phyloP scores from a whole-genome alignment of 805 yeast genomes.

The Cephaloascus fragrans region DNA sequence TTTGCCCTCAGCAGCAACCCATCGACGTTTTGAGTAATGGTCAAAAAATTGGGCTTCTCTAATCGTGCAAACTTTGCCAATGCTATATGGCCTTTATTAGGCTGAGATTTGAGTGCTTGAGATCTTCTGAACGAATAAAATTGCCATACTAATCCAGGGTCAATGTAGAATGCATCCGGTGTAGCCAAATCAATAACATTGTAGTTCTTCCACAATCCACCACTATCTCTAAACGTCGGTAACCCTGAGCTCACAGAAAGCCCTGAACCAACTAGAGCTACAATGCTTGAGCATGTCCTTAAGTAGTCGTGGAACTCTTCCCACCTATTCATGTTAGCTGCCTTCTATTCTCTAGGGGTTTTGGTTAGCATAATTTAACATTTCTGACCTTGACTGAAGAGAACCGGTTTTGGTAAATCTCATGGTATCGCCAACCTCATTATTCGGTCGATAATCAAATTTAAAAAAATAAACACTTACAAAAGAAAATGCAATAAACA shows the following conservation, averaged over 20 bases:
- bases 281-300: conserved; percentile 32
- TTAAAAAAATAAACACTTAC: too few species aligned
- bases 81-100: conserved; percentile 68
- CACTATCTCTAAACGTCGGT: conserved; percentile 61
- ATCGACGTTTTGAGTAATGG: conserved; percentile 80
- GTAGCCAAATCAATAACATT: conserved; percentile 82
- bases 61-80: conserved; percentile 50
- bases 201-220: conserved; percentile 70
- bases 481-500: too few species aligned
- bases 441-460: too few species aligned
- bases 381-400: too few species aligned
- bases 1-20: conserved; percentile 61
- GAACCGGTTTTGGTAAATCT: background rate
- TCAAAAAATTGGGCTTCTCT: conserved; percentile 32
- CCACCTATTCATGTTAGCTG: background rate
- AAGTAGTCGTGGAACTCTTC: conserved; percentile 39
- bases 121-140: conserved; percentile 66
- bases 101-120: conserved; percentile 54
- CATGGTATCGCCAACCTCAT: too few species aligned
- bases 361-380: background rate
- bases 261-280: conserved; percentile 78
- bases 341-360: too few species aligned
- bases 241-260: conserved; percentile 71
- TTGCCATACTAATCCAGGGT: conserved; percentile 88
- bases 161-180: conserved; percentile 78